Base-by-base conservation (phyloP, 1,284 basidiomycete species). In the Apiotrichum laibachii region DNA sequence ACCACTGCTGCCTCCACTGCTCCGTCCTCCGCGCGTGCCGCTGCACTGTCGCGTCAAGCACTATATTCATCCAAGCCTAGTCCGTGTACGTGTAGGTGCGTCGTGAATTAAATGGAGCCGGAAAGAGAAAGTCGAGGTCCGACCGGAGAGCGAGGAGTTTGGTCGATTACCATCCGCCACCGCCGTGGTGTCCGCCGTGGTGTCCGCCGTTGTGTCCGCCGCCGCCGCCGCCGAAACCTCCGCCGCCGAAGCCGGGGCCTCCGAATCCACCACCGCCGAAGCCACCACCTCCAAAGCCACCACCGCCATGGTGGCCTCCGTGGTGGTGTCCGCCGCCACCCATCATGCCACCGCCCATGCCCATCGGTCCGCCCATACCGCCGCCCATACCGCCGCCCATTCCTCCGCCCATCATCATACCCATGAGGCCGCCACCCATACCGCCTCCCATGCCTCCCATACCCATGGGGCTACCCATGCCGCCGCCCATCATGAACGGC, bases 331-430 rank as follows among this genome's bases (percentile, higher is more conserved):
- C 45, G 31, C 45, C 45, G 11, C 50, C 49, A 42, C 52, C 52
- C 42, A 45, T 46, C 45, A 48, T 48, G 33, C 53, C 53, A 18
- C 50, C 50, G 35, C 50, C 50, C 45, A 50, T 45, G 47, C 53
- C 53, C 7, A 51, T 50, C 39, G 49, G 52, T 18, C 54, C 53
- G 31, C 57, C 57, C 44, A 50, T 45, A 2, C 55, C 53, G n/a
- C 54, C 53, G 31, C 57, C 57, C 45, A 50, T 45, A 0, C 55
- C 53, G 44, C 55, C 55, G 5, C 59, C 59, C 48, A 55, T 55
- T 16, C 59, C 59, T 4, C 55, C 55, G 21, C 53, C 59, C 39
- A 48, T 40, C 46, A 46, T 50, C 44, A 42, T 52, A 45, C 56
- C 61, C 52, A 59, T 57, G 6, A n/a, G 43, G 40, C 54, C 54